Base-by-base conservation (phyloP, 495 filamentous ascomycete species). In the Cairneyella variabilis region DNA sequence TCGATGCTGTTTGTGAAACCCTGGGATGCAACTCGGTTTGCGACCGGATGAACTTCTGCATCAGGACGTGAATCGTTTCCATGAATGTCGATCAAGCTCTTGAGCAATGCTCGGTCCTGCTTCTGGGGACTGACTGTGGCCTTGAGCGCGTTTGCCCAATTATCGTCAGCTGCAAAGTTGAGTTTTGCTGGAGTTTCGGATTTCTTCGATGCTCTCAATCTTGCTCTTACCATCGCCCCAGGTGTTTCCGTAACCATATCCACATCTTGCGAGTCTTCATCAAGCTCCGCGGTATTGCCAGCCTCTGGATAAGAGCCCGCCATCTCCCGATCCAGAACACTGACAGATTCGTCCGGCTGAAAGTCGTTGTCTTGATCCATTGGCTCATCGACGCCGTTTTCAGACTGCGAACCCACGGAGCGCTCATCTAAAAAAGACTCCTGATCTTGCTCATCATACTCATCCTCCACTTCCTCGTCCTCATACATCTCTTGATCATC, bases 81-180 rank as follows among this genome's bases (percentile, higher is more conserved):
- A 26, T 57, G 44, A 21, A 58, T 21, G 46, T 77, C 76, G 48
- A 74, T 71, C 27, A 77, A 66, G 9, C 68, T 75, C 61, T 71
- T 76, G 14, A 79, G 58, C 25, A 70, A 64, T 0, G 70, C 72
- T 58, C 91, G 87, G 73, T 95, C 84, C 63, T 89, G 83, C 69
- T 95, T 91, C 61, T 84, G 80, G 20, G 93, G 93, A 64, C 89
- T 95, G 57, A 97, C 87, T 1, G 93, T 97, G 47, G 85, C 88
- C 68, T 89, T 89, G 54, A 98, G 73, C 64, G 95, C 91, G 61
- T 92, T 84, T 36, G 89, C 84, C 93, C 93, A 98, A 62, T 95
- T 88, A 37, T 76, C 72, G 60, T 79, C 65, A 64, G 73, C 60
- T 56, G 76, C 68, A 68, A 82, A 79, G 59, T 79, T 76, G 50